phyloP scores from a whole-genome alignment of 2,329 filamentous ascomycete genomes.

The Colletotrichum salicis region DNA sequence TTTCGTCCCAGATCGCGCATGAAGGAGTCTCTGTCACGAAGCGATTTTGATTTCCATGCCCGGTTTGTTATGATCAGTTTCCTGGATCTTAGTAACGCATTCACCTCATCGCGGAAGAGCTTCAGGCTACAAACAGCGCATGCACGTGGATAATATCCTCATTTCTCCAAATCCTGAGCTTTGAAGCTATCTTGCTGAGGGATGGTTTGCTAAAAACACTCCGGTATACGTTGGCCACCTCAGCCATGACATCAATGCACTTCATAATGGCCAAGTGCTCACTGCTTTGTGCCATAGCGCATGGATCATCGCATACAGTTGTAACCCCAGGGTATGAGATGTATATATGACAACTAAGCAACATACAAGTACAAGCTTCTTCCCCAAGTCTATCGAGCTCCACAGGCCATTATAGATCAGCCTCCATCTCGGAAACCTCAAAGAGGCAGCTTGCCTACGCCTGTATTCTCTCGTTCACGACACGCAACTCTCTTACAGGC shows the following conservation, averaged over 20 bases:
- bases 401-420: slow-evolving; percentile 25
- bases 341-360: slow-evolving; percentile 49
- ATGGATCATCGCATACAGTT: slow-evolving; percentile 20
- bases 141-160: neutral
- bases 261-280: neutral
- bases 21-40: too few relatives aligned
- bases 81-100: neutral
- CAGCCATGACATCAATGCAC: neutral
- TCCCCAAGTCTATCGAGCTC: slow-evolving; percentile 31
- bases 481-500: slow-evolving; percentile 64
- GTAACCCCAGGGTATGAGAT: slow-evolving; percentile 38
- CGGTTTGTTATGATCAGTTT: too few relatives aligned
- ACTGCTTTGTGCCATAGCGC: too few relatives aligned
- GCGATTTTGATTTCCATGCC: too few relatives aligned
- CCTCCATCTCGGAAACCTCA: slow-evolving; percentile 5
- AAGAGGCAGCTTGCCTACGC: slow-evolving; percentile 14
- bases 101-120: neutral
- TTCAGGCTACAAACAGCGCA: neutral
- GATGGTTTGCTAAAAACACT: neutral
- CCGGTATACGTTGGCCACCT: neutral
- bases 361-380: slow-evolving; percentile 54
- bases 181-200: neutral
- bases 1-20: neutral
- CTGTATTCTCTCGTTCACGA: neutral
- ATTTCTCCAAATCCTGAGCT: neutral